Evolutionary conservation across 352 stramenopile genomes (phyloP), one percentile per base, ranked within the genome.

Genomic region (Pythium grandisporangium): DNA sequence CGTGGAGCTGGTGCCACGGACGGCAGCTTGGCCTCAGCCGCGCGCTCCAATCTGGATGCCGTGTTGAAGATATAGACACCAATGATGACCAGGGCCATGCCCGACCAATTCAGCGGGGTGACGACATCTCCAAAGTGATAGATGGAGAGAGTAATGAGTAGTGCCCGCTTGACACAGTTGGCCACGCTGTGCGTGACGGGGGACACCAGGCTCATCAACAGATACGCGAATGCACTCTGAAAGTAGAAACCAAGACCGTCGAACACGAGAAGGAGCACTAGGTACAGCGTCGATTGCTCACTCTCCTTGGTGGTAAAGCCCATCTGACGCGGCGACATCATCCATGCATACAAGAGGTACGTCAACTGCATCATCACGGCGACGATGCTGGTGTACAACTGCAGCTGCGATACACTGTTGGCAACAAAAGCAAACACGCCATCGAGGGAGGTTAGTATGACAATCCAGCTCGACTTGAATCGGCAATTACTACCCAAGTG

Each of bases 61-160:
- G 43, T 32, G 51, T 91, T 95, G 61, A 95, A 96, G 11, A 82
- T 51, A 49, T 91, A 94, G n/a, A 96, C 84, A 21, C 86, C 86
- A 4, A 70, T 55, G 54, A 95, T 79, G 25, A 96, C 84, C 46
- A 95, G 68, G 40, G 69, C 47, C 55, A 96, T 94, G 33, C 86
- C 86, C 12, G 67, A 69, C 70, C 79, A 86, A 50, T 92, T 93
- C 26, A 80, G 63, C 35, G 59, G 62, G 34, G 81, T 94, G 40
- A 95, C 70, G 25, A 67, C 53, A 51, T 96, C 87, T 33, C 84
- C 84, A 53, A 91, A 96, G 49, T 88, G 82, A 35, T 79, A 84
- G 51, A 96, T 95, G 21, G 84, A 95, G 30, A 93, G 70, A 61
- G 84, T 80, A 38, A 96, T 94, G 30, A 95, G 79, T 42, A 95